Conservation (phyloP, 2,329 filamentous ascomycete species). For the Exophiala viscosa region DNA sequence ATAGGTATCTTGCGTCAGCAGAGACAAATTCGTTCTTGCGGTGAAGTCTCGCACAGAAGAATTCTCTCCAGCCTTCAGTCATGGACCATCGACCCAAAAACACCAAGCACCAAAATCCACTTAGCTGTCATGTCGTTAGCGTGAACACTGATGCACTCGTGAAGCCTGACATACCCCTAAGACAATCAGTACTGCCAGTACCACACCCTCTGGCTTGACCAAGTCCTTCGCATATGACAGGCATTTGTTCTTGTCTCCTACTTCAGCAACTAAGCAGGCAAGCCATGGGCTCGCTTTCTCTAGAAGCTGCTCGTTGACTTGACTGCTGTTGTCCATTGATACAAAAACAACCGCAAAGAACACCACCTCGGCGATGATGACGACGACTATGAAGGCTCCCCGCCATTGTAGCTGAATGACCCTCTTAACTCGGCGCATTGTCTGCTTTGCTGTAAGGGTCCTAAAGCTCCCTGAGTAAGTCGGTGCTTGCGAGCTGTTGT, state of each 20-base stretch:
- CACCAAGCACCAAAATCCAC: conserved; percentile 79
- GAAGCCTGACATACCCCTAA: conserved; percentile 60
- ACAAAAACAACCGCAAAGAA: conserved; percentile 93
- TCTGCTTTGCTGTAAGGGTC: conserved; percentile 78
- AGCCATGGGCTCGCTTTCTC: conserved; percentile 63
- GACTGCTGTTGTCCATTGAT: conserved; percentile 71
- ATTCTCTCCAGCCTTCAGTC: conserved; percentile 74
- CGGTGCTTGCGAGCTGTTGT: conserved; percentile 63
- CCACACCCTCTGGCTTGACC: conserved; percentile 70
- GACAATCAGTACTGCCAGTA: conserved; percentile 77
- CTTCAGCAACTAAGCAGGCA: conserved; percentile 59
- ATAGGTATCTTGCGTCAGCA: conserved; percentile 68
- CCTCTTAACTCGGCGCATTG: conserved; percentile 79
- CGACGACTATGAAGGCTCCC: conserved; percentile 81
- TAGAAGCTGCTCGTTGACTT: conserved; percentile 54
- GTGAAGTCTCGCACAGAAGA: conserved; percentile 51
- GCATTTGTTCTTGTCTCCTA: conserved; percentile 65
- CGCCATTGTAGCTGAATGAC: conserved; percentile 93
- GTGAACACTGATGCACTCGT: conserved; percentile 15
- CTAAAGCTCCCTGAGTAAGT: conserved; percentile 72
- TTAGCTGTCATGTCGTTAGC: conserved; percentile 54
- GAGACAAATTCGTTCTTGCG: conserved; percentile 77
- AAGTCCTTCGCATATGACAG: conserved; percentile 56
- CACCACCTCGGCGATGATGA: conserved; percentile 86
- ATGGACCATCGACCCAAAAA: conserved; percentile 82